Evolutionary conservation across 768 basidiomycete genomes (phyloP).

Genomic region (Tricholoma matsutake): DNA sequence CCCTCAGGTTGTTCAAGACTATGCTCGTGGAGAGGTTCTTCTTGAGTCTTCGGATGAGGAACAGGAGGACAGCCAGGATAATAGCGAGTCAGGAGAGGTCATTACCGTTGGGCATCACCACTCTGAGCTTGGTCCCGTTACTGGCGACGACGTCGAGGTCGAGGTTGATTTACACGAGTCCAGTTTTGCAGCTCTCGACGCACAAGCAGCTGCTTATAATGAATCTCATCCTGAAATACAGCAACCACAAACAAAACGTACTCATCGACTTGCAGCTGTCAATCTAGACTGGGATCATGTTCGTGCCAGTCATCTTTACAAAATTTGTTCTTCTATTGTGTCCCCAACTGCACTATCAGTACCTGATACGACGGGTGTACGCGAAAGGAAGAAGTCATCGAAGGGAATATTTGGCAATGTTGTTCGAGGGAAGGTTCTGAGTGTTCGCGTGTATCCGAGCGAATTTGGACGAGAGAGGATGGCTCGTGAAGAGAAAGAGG

Average conservation of each 20-base stretch:
- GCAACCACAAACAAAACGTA: constrained; percentile 40
- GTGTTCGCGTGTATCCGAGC: constrained; percentile 86
- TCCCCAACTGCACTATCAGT: constrained; percentile 45
- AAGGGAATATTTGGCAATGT: constrained; percentile 29
- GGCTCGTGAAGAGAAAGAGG: constrained; percentile 83
- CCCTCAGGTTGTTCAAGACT: constrained; percentile 53
- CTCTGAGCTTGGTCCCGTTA: constrained; percentile 38
- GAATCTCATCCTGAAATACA: constrained; percentile 46
- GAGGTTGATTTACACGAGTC: constrained; percentile 84
- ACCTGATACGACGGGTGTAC: constrained; percentile 12
- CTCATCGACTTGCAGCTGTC: constrained; percentile 81
- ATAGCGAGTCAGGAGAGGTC: constrained; percentile 45
- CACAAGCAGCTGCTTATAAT: constrained; percentile 64
- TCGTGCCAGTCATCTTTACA: constrained; percentile 84
- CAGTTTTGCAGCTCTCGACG: constrained; percentile 66
- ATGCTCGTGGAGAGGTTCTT: constrained; percentile 85
- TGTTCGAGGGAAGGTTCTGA: constrained; percentile 64
- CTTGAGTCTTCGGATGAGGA: constrained; percentile 88
- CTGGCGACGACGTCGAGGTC: constrained; percentile 23
- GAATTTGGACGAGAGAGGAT: constrained; percentile 89
- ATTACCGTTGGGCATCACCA: constrained; percentile 49
- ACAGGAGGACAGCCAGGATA: constrained; percentile 29
- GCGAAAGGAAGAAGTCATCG: constrained; percentile 12
- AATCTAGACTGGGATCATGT: constrained; percentile 99
- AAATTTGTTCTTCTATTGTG: constrained; percentile 86